Evolutionary conservation across 257 asterid species (phyloP), one percentile per base, ranked within the genome.

Genomic region (Vinca minor): DNA sequence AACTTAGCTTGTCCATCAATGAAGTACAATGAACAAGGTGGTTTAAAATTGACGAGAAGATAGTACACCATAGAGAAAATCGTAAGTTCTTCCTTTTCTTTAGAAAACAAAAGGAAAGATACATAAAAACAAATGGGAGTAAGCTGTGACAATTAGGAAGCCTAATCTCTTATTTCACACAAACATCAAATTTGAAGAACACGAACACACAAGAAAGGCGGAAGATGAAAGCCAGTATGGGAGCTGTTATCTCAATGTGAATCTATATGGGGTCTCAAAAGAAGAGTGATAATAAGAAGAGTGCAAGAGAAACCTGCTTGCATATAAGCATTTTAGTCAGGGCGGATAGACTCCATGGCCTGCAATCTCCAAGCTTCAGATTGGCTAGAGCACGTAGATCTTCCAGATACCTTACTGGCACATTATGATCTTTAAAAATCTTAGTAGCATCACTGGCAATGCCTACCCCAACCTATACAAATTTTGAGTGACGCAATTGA

Each of bases 341-440:
- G 49, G 78, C 70, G 67, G 94, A 85, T 41, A 92, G 85, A 81
- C 98, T 79, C 98, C 95, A 92, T 55, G 63, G 85, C 83, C 78
- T 88, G 60, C 79, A 79, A 46, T 69, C 74, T 64, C 81, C 87
- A 55, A 88, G 74, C 83, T 86, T 91, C 72, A 32, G 78, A 64
- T 92, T 86, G 69, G 98, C 98, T 47, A 81, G 59, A 63, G 71
- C 78, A 48, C 89, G 83, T 63, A 92, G 81, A 74, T 89, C 98
- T 72, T 68, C 83, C 78, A 82, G 81, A 55, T 59, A 48, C 66
- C 77, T 79, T 34, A 92, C 69, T 45, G 84, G 70, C 53, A 85
- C 83, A 74, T 78, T 81, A 71, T 87, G 72, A 78, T 92, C 98
- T 59, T 20, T 69, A 59, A 44, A 70, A 47, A 92, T 62, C 70